phyloP scores from a whole-genome alignment of 768 basidiomycete species.

The Kwoniella europaea region DNA sequence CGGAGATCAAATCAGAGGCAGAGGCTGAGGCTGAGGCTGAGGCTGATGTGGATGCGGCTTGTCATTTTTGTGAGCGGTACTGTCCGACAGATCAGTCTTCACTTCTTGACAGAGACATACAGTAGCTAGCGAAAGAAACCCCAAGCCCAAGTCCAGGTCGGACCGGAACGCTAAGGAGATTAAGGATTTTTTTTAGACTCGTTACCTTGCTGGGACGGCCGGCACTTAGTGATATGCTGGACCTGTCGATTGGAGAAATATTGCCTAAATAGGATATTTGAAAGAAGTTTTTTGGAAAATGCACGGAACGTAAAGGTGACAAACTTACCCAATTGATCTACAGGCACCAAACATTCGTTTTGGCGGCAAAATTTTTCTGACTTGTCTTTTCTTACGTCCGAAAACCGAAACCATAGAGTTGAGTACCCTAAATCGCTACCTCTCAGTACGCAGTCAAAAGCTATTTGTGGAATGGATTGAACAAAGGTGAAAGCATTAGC shows the following conservation, averaged over 20 bases:
- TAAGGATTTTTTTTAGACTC: not conserved
- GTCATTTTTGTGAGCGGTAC: not conserved
- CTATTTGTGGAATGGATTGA: not conserved
- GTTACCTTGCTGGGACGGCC: not conserved
- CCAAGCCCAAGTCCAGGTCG: not conserved
- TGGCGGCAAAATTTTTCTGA: not conserved
- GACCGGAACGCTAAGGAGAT: not conserved
- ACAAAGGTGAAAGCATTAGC: too few species aligned
- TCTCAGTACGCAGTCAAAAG: too few species aligned
- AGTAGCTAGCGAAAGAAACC: not conserved
- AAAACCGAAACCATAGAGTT: not conserved
- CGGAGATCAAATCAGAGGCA: not conserved
- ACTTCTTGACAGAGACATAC: not conserved
- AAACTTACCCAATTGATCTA: not conserved
- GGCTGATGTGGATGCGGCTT: not conserved
- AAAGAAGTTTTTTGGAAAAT: too few species aligned
- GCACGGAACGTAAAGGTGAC: not conserved
- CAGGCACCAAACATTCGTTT: conserved; percentile 2
- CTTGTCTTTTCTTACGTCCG: not conserved
- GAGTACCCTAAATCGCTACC: too few species aligned
- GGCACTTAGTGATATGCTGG: too few species aligned
- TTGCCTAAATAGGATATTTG: too few species aligned
- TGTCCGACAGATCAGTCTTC: not conserved
- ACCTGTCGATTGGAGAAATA: too few species aligned
- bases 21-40: not conserved